Evolutionary conservation across 2,329 filamentous ascomycete species (phyloP), one percentile per base, ranked within the genome.

Genomic region (Monosporascus cannonballus): DNA sequence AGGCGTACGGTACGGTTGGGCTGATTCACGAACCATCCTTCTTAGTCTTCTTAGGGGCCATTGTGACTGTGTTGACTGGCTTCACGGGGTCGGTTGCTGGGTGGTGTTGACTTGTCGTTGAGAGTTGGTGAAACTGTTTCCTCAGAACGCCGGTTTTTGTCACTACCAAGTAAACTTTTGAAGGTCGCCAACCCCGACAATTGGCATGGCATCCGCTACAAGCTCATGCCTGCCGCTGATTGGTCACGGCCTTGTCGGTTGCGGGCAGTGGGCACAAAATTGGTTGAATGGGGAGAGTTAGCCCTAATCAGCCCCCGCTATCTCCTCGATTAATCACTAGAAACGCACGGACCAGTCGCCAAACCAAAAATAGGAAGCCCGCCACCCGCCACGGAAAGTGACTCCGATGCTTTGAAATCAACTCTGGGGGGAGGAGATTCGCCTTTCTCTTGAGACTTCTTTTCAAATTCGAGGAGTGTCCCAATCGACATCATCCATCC

Each of bases 41-140:
- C 85, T 89, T 93, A 76, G 89, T 89, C 85, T 90, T 91, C 71
- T 81, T 73, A 69, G 77, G 76, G 69, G 80, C 81, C 80, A 84
- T 87, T 81, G 75, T 80, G 79, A 75, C 65, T 80, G 24, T 69
- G 64, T 61, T 60, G 64, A 62, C 69, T 63, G 66, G 63, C 27
- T 53, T 39, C 47, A 47, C 17, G 50, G 50, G 17, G 34, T 41
- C 45, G 48, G 53, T 48, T 49, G 34, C 46, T 61, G 55, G 57
- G 57, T 56, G 54, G 54, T 61, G 63, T 14, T 62, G 63, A 59
- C 58, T 64, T 41, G 17, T 51, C 48, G 59, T 61, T 62, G 47
- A 38, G 27, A 30, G 34, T 50, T 34, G 9, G 30, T 34, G 30
- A 34, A 34, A 5, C 4, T 5, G 30, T 34, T 14, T 34, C 30